These are phyloP conservation scores for Diaporthe australafricana DNA, from an alignment of 2,329 filamentous ascomycete species.

Conservation along the genomic window DNA sequence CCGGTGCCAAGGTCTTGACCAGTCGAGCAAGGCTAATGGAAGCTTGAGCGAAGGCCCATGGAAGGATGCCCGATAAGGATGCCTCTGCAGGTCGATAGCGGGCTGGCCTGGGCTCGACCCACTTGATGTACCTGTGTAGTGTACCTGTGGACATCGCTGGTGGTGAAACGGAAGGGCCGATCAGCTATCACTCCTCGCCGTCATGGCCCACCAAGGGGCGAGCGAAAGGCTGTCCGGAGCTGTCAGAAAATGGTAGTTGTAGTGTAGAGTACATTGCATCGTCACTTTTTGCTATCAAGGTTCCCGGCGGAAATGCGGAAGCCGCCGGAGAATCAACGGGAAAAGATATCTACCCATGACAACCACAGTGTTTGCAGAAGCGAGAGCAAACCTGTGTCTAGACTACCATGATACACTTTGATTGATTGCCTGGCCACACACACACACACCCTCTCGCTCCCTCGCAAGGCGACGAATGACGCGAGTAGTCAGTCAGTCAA, in stretches of 20 bases:
- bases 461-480: neutral
- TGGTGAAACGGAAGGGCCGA: slow-evolving; percentile 22
- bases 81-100: slow-evolving; percentile 1
- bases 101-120: slow-evolving; percentile 7
- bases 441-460: neutral
- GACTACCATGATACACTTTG: no score
- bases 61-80: slow-evolving; percentile 22
- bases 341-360: slow-evolving; percentile 18
- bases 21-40: slow-evolving; percentile 24
- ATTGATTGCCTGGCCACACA: neutral
- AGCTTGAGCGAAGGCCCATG: slow-evolving; percentile 32
- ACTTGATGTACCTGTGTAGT: neutral
- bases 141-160: slow-evolving; percentile 13
- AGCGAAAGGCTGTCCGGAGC: neutral
- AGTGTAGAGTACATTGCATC: neutral
- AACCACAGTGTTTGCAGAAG: neutral
- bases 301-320: slow-evolving; percentile 26
- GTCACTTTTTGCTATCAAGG: neutral
- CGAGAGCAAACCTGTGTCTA: neutral
- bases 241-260: neutral
- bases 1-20: slow-evolving; percentile 13
- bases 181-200: slow-evolving; percentile 14
- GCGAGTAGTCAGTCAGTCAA: neutral
- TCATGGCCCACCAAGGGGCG: slow-evolving; percentile 11
- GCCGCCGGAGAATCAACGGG: slow-evolving; percentile 19